These are phyloP conservation scores for Botrytis squamosa DNA, from an alignment of 2,329 filamentous ascomycete species.

Conservation along the genomic window DNA sequence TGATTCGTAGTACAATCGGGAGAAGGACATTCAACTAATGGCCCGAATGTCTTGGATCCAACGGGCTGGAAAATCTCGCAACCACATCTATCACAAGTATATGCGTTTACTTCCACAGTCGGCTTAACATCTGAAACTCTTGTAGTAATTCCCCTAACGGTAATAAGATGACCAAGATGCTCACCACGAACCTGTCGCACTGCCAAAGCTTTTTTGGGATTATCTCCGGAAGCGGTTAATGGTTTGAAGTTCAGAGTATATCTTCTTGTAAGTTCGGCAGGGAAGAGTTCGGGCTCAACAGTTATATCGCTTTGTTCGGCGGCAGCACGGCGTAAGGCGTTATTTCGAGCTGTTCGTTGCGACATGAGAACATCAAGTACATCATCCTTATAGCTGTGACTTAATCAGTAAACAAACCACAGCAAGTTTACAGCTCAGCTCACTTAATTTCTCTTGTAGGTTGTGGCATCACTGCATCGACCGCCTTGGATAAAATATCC, in stretches of 20 bases:
- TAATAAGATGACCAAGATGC: conserved; percentile 90
- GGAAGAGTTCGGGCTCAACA: conserved; percentile 75
- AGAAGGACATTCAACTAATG: conserved; percentile 82
- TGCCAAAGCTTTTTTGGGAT: conserved; percentile 66
- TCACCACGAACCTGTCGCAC: conserved; percentile 91
- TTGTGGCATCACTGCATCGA: conserved; percentile 81
- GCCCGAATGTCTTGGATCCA: conserved; percentile 85
- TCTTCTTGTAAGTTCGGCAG: conserved; percentile 83
- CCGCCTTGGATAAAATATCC: conserved; percentile 82
- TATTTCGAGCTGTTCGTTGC: conserved; percentile 82
- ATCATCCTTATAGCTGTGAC: conserved; percentile 84
- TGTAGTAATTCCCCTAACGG: conserved; percentile 89
- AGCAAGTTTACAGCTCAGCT: conserved; percentile 35
- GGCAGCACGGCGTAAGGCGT: conserved; percentile 66
- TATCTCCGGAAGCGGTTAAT: conserved; percentile 64
- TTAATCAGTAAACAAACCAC: conserved; percentile 1
- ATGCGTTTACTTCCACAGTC: conserved; percentile 94
- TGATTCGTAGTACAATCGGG: conserved; percentile 88
- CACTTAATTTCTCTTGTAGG: conserved; percentile 76
- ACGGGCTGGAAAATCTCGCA: conserved; percentile 98
- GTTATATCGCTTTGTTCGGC: conserved; percentile 62
- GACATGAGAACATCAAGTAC: conserved; percentile 96
- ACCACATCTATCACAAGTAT: conserved; percentile 94
- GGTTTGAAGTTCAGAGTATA: conserved; percentile 98
- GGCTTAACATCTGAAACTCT: conserved; percentile 98